Evolutionary conservation across 208 protist genomes (phyloP).

Genomic region (Crithidia brevicula): DNA sequence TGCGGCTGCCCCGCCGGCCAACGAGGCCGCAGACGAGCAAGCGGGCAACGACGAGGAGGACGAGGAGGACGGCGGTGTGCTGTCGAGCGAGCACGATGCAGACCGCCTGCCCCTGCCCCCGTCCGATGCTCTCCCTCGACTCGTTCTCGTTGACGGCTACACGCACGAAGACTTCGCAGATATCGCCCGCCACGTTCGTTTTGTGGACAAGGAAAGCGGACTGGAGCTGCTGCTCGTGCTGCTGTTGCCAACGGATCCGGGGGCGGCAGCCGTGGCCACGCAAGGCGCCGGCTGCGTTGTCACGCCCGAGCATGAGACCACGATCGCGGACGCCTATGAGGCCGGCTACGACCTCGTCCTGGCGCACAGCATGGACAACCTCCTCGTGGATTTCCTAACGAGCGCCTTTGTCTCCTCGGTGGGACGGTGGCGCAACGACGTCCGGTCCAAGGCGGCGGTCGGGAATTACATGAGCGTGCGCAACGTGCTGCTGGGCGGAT

Average conservation of each 20-base stretch:
- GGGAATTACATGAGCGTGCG: constrained; percentile 84
- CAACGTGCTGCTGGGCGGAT: constrained; percentile 57
- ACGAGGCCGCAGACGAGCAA: too few relatives aligned
- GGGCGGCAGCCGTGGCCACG: constrained; percentile 15
- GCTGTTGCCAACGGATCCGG: constrained; percentile 45
- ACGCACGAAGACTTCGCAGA: constrained; percentile 82
- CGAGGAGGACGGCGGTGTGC: background rate
- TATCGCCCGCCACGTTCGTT: constrained; percentile 72
- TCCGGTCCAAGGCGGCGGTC: constrained; percentile 69
- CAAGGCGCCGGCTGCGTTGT: constrained; percentile 65
- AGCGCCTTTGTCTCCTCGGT: constrained; percentile 69
- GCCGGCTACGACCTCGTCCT: constrained; percentile 82
- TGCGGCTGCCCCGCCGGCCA: too few relatives aligned
- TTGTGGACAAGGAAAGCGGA: constrained; percentile 64
- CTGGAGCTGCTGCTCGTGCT: constrained; percentile 73
- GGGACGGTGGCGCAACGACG: constrained; percentile 78
- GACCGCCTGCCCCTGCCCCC: constrained; percentile 23
- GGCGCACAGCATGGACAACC: constrained; percentile 74
- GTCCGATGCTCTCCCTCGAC: constrained; percentile 55
- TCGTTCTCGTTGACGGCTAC: constrained; percentile 82
- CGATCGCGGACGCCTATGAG: constrained; percentile 65
- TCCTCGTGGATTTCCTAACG: constrained; percentile 78
- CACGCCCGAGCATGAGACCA: constrained; percentile 49
- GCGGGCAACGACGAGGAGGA: background rate
- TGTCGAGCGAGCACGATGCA: constrained; percentile 17